Conservation (phyloP, 108 stramenopile species). For the Cyclotella atomus region DNA sequence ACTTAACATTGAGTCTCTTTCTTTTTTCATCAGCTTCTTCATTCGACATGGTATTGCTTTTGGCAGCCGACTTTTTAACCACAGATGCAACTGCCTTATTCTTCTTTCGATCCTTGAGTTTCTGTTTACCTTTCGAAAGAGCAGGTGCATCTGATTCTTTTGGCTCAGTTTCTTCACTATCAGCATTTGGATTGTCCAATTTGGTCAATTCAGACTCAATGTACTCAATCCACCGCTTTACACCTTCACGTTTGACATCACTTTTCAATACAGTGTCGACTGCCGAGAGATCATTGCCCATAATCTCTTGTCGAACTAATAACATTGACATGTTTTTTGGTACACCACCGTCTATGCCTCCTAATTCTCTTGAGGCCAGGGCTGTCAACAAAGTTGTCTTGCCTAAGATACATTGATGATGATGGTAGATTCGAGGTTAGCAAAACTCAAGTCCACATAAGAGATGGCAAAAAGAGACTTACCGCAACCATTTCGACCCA, state of each 20-base stretch:
- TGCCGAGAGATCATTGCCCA: conserved; percentile 66
- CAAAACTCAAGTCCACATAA: too few species aligned
- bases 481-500: conserved; percentile 73
- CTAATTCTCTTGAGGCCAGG: conserved; percentile 34
- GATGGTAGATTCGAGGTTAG: too few species aligned
- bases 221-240: conserved; percentile 60
- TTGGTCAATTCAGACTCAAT: conserved; percentile 58
- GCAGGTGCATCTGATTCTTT: conserved; percentile 1
- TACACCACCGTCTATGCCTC: conserved; percentile 42
- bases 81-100: conserved; percentile 20
- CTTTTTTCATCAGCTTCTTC: conserved; percentile 47
- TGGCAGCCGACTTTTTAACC: conserved; percentile 18
- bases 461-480: neutral
- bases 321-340: conserved; percentile 74
- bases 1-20: conserved; percentile 43
- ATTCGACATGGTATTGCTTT: conserved; percentile 4
- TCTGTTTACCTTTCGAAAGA: conserved; percentile 45
- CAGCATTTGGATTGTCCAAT: conserved; percentile 48
- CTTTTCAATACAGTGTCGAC: conserved; percentile 72
- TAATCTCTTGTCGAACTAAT: conserved; percentile 75
- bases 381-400: conserved; percentile 72
- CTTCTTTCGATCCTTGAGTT: conserved; percentile 52
- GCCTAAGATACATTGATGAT: too few species aligned
- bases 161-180: conserved; percentile 2
- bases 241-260: conserved; percentile 72